A percentile compares a stretch with the other conserved stretches of the same genome.
Conservation (phyloP, 495 filamentous ascomycete species). For the Xylaria castorea region DNA sequence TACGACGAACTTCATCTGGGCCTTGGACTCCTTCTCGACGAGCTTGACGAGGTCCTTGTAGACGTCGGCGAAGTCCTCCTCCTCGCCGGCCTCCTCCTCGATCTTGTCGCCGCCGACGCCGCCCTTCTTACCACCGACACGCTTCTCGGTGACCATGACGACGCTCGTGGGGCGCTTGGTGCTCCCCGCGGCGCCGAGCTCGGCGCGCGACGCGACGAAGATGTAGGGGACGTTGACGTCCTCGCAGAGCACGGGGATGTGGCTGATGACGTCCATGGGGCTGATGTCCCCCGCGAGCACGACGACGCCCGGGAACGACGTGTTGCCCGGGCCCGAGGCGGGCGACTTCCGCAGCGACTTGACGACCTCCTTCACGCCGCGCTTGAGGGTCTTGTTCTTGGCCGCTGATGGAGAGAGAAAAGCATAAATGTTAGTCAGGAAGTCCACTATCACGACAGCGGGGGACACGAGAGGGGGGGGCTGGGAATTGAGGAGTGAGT, state of each 20-base stretch:
- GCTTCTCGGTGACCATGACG: constrained; percentile 76
- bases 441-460: neutral
- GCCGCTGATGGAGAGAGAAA: constrained; percentile 64
- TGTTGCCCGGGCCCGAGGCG: constrained; percentile 58
- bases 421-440: neutral
- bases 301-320: constrained; percentile 72
- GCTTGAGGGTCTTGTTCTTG: constrained; percentile 90
- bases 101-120: constrained; percentile 48
- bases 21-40: constrained; percentile 70
- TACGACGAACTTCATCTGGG: constrained; percentile 39
- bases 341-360: constrained; percentile 93
- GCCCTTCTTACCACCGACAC: constrained; percentile 52
- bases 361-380: constrained; percentile 97
- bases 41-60: constrained; percentile 77
- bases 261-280: constrained; percentile 95
- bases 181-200: constrained; percentile 86
- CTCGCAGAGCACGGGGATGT: constrained; percentile 96
- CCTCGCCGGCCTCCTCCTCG: constrained; percentile 58
- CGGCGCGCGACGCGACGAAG: constrained; percentile 84
- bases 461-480: neutral
- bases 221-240: constrained; percentile 95
- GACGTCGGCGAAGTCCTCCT: constrained; percentile 75
- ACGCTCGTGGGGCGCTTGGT: constrained; percentile 97
- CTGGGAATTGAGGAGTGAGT: neutral
- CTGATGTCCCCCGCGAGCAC: constrained; percentile 96